phyloP scores from a whole-genome alignment of 352 stramenopile genomes.

The Globisporangium paroecandrum region DNA sequence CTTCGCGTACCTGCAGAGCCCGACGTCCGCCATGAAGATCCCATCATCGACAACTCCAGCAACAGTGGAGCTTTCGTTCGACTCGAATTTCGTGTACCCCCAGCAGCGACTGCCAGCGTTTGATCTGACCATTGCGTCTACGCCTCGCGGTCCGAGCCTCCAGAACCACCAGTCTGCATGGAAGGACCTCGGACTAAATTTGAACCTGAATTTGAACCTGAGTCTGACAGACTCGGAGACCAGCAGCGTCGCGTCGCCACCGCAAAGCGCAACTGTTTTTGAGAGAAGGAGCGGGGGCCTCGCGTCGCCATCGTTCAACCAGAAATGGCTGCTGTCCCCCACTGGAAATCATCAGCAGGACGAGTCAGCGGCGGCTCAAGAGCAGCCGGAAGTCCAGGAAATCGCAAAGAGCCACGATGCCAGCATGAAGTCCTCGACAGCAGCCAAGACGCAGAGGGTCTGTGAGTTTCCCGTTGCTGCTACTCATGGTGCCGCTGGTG shows the following conservation, averaged over 20 bases:
- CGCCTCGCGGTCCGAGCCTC: conserved; percentile 25
- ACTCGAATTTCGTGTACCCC: not conserved
- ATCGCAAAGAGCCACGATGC: not conserved
- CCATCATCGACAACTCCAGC: conserved; percentile 1
- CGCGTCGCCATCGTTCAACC: conserved; percentile 5
- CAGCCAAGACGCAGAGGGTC: not conserved
- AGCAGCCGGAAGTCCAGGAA: not conserved
- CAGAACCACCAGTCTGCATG: conserved; percentile 64
- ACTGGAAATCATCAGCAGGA: not conserved
- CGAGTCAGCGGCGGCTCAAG: not conserved
- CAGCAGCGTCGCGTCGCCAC: conserved; percentile 11
- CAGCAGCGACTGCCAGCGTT: not conserved
- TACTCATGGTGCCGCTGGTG: too few relatives aligned
- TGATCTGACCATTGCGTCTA: not conserved
- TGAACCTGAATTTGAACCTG: conserved; percentile 24
- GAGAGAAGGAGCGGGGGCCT: not conserved
- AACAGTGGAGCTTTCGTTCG: not conserved
- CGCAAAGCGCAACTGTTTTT: not conserved
- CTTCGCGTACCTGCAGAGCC: conserved; percentile 5
- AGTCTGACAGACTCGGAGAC: conserved; percentile 27
- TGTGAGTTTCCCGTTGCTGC: not conserved
- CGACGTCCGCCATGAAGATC: conserved; percentile 5
- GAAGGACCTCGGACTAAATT: conserved; percentile 32
- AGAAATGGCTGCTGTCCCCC: not conserved
- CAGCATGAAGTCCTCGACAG: not conserved